Percentiles rank a stretch among this genome's conserved stretches.
phyloP scores from a whole-genome alignment of 2,329 filamentous ascomycete genomes.

The Aurifilum marmelostoma region DNA sequence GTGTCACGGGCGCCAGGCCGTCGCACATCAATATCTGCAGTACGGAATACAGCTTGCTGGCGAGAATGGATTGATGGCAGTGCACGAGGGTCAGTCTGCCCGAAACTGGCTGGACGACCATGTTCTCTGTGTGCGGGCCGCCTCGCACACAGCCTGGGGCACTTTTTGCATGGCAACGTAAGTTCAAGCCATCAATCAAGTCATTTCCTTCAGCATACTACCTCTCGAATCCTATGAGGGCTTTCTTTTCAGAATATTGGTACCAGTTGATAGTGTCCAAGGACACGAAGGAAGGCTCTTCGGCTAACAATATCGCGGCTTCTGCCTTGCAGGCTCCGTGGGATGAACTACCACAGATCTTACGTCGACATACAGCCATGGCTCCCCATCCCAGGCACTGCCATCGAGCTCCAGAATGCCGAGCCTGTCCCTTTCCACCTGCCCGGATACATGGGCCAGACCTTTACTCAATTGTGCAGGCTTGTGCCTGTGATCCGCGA shows the following conservation, averaged over 20 bases:
- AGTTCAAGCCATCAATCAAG: no score
- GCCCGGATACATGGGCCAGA: slow-evolving; percentile 30
- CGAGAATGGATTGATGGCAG: slow-evolving; percentile 23
- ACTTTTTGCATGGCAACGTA: slow-evolving; percentile 26
- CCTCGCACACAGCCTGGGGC: slow-evolving; percentile 28
- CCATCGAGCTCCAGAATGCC: slow-evolving; percentile 12
- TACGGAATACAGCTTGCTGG: slow-evolving; percentile 23
- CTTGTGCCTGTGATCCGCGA: slow-evolving; percentile 29
- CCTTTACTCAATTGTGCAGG: slow-evolving; percentile 29
- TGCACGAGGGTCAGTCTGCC: slow-evolving; percentile 12
- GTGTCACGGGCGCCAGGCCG: slow-evolving; percentile 18
- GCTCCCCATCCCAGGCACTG: slow-evolving; percentile 23
- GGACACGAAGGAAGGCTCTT: no score
- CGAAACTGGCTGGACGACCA: slow-evolving; percentile 27
- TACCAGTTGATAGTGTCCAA: no score
- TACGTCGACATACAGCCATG: slow-evolving; percentile 17
- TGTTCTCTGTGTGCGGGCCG: slow-evolving; percentile 21
- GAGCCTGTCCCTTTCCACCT: slow-evolving; percentile 23
- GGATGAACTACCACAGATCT: slow-evolving; percentile 20
- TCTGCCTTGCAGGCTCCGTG: slow-evolving; percentile 17
- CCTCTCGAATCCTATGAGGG: no score
- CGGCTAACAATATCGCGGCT: neutral
- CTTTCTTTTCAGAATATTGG: no score
- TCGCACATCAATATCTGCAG: slow-evolving; percentile 15
- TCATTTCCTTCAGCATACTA: no score